Base-by-base conservation (phyloP, 495 filamentous ascomycete genomes). In the Penicillium mononematosum region DNA sequence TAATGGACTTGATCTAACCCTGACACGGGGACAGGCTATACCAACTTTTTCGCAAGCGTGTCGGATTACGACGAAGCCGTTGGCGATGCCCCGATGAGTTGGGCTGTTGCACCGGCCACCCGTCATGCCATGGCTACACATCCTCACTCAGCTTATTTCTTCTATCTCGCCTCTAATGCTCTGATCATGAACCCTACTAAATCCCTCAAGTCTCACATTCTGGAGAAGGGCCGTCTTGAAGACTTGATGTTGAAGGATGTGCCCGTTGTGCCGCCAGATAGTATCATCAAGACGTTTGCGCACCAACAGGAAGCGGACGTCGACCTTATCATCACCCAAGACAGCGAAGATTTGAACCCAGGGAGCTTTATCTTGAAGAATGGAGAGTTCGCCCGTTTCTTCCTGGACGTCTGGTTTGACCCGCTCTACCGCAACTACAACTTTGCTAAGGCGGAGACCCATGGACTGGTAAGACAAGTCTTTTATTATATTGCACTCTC, bases 321-420 rank as follows among this genome's bases (percentile, higher is more conserved):
- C 31, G 91, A 96, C 55, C 75, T 98, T 11, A 84, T 98, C 19
- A 58, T 96, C 17, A 89, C 90, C 11, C 92, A 96, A 70, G 93
- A 99, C 63, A 81, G 78, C 19, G 88, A 89, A 16, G 91, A 92
- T n/a, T 62, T 99, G 43, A 82, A 80, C 51, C 78, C 84, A 16
- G 83, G 82, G 1, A 95, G 90, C 72, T 89, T 96, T 53, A 69
- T 97, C n/a, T 58, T 99, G 1, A 79, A 82, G 49, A 85, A 86
- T 55, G 92, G 94, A 2, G 88, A 95, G 41, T 99, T 94, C 88
- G 89, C 91, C 7, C 85, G 84, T 52, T 98, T 90, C 77, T 89
- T 99, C 63, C 75, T 98, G 42, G 95, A 98, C 69, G 87, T 91
- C 0, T 99, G 95, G 95, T 97, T 91, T 64, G 92, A 96, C 71